Conservation (phyloP, 2,329 filamentous ascomycete species). For the Cytospora piceae region DNA sequence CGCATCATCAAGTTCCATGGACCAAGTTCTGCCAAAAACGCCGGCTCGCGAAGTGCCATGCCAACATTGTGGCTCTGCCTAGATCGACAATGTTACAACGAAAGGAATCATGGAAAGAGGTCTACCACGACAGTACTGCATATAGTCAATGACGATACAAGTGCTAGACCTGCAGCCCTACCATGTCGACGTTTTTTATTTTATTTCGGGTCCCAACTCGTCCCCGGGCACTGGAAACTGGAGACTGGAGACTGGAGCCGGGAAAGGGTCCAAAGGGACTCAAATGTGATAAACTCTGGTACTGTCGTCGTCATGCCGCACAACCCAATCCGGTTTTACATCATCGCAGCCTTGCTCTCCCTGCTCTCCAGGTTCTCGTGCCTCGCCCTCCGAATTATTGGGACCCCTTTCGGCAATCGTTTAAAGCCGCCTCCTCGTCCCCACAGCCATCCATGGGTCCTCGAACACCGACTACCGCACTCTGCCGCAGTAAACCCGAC, state of each 20-base stretch:
- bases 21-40: neutral
- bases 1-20: neutral
- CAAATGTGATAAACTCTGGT: slow-evolving; percentile 10
- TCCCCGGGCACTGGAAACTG: neutral
- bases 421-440: slow-evolving; percentile 5
- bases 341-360: slow-evolving; percentile 13
- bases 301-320: slow-evolving; percentile 14
- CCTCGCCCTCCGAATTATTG: slow-evolving; percentile 13
- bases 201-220: slow-evolving; percentile 8
- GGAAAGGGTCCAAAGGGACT: slow-evolving; percentile 9
- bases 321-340: slow-evolving; percentile 7
- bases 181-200: neutral
- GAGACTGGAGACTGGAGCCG: neutral
- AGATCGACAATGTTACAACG: neutral
- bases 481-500: neutral
- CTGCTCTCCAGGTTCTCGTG: neutral
- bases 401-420: slow-evolving; percentile 14
- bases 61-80: neutral
- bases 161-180: slow-evolving; percentile 19
- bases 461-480: neutral
- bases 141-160: slow-evolving; percentile 3
- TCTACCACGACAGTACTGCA: neutral
- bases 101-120: neutral
- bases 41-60: slow-evolving; percentile 8
- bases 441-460: neutral